Conservation (phyloP, 805 yeast species). For the Scheffersomyces amazonensis region DNA sequence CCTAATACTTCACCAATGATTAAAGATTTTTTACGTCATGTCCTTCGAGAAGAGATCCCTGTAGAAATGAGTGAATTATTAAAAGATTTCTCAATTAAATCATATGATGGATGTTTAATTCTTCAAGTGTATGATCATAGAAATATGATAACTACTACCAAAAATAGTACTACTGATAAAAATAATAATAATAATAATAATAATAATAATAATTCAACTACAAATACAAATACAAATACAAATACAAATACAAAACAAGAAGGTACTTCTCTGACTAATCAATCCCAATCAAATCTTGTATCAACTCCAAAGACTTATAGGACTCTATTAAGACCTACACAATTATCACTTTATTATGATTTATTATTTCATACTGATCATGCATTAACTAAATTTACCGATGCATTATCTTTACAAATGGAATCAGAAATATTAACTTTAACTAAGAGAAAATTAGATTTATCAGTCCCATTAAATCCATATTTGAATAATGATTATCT, state of each 20-base stretch:
- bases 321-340: constrained; percentile 77
- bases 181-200: constrained; percentile 1
- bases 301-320: constrained; percentile 70
- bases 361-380: constrained; percentile 79
- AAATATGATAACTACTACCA: constrained; percentile 28
- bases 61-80: constrained; percentile 86
- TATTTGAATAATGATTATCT: constrained; percentile 47
- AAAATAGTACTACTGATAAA: constrained; percentile 5
- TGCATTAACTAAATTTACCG: constrained; percentile 71
- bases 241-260: constrained; percentile 7
- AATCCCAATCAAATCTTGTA: constrained; percentile 8
- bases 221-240: constrained; percentile 1
- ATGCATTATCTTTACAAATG: constrained; percentile 71
- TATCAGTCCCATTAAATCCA: constrained; percentile 73
- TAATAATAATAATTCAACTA: constrained; percentile 6
- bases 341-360: constrained; percentile 79
- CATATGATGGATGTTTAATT: constrained; percentile 88
- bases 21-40: constrained; percentile 74
- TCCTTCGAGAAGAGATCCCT: constrained; percentile 81
- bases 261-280: constrained; percentile 6
- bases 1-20: constrained; percentile 77
- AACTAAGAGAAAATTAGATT: constrained; percentile 73
- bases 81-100: constrained; percentile 77
- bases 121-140: constrained; percentile 87
- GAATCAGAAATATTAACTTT: constrained; percentile 84